Base-by-base conservation (phyloP, 805 yeast genomes). In the Saturnispora dispora region DNA sequence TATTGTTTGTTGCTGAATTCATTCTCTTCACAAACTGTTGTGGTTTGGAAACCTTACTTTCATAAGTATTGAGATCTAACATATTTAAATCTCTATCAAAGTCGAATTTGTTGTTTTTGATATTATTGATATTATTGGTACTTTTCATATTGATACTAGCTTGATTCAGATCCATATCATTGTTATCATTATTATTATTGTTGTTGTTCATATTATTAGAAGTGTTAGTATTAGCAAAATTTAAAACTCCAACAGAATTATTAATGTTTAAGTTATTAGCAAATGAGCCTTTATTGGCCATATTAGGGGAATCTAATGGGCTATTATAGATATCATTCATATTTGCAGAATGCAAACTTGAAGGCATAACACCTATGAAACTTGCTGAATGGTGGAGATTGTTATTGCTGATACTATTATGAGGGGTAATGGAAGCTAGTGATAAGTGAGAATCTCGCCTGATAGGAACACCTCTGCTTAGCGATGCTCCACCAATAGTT, bases 11-110 rank as follows among this genome's bases (percentile, higher is more conserved):
- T 25, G 43, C 8, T 17, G 48, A 20, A 17, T 36, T 18, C 25
- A 45, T 30, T 32, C 33, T 45, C 27, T 20, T 45, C n/a, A 18
- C 41, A 37, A 30, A 30, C 25, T 33, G 25, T 28, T 15, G 57
- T 32, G 17, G 57, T 46, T 25, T 57, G 46, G 25, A 15, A 7
- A 23, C 15, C 15, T 23, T 22, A 13, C 28, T 13, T 13, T 23
- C 44, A 40, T 11, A 40, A 11, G 27, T 55, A 45, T 11, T 50
- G 18, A 30, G 20, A 20, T 62, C 65, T 46, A 62, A 56, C 63
- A 63, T 60, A 44, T 60, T 58, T 47, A 62, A 33, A 56, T 63
- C 67, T 2, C 66, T 65, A 27, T 63, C 66, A 15, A 59, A 27
- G 52, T 63, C 67, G 44, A 61, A 58, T 40, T 57, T 58, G 53